Percentiles rank a stretch among this genome's conserved stretches.
phyloP scores from a whole-genome alignment of 805 yeast genomes.

The Metschnikowia arizonensis region DNA sequence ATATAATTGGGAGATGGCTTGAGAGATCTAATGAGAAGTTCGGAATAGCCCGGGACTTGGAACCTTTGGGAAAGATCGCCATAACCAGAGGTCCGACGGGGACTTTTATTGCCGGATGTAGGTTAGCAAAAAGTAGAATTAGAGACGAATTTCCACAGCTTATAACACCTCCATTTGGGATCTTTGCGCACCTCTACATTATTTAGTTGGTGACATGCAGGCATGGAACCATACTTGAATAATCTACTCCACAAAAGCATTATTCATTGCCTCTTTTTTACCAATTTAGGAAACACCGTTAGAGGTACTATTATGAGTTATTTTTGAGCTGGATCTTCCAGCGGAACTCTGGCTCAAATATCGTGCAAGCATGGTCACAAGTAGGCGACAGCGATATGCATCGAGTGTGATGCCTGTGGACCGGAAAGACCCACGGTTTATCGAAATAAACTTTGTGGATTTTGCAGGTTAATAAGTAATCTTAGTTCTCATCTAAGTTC shows the following conservation, averaged over 20 bases:
- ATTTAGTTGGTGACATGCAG: background rate
- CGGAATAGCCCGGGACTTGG: slow-evolving; percentile 7
- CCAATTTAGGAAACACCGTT: background rate
- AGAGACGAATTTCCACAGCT: background rate
- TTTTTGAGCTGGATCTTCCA: background rate
- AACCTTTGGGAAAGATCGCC: slow-evolving; percentile 11
- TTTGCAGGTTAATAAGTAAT: too few species aligned
- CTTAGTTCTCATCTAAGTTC: too few species aligned
- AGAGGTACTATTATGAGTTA: background rate
- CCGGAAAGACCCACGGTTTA: background rate
- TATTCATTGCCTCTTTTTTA: background rate
- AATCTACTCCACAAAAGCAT: background rate
- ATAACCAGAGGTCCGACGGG: slow-evolving; percentile 7
- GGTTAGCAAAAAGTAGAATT: background rate
- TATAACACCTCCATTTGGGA: background rate
- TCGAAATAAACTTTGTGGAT: background rate
- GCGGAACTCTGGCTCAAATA: background rate
- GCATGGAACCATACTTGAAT: background rate
- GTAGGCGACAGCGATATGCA: background rate
- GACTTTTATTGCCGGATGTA: background rate
- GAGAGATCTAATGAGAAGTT: slow-evolving; percentile 8
- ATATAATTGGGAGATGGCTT: slow-evolving; percentile 1
- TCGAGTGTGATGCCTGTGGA: background rate
- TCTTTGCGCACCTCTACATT: slow-evolving; percentile 1
- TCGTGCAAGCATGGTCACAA: background rate